Percentiles rank a stretch among this genome's conserved stretches.
Evolutionary conservation across 108 stramenopile genomes (phyloP).

Genomic region (Craspedostauros australis): DNA sequence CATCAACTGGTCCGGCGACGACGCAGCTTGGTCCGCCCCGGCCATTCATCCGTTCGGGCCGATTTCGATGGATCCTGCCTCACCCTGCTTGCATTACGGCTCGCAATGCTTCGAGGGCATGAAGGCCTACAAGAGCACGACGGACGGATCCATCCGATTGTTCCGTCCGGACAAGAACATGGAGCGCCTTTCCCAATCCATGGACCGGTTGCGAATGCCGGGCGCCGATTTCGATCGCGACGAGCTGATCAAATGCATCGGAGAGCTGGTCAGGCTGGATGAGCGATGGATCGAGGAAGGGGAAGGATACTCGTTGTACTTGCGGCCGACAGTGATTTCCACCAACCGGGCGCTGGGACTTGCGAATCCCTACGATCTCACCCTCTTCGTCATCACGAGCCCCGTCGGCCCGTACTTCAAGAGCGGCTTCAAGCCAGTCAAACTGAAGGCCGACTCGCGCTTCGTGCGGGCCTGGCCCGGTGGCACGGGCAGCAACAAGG

Average conservation of each 20-base stretch:
- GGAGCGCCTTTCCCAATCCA: constrained; percentile 69
- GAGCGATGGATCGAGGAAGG: constrained; percentile 89
- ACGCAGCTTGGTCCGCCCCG: constrained; percentile 81
- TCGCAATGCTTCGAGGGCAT: constrained; percentile 92
- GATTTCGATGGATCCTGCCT: constrained; percentile 81
- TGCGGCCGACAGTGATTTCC: constrained; percentile 92
- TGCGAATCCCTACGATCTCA: constrained; percentile 37
- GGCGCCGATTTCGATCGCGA: constrained; percentile 69
- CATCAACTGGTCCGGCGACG: constrained; percentile 61
- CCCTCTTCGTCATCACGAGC: constrained; percentile 77
- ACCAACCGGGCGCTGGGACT: constrained; percentile 84
- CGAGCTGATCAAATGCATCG: constrained; percentile 76
- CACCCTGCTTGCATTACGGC: constrained; percentile 89
- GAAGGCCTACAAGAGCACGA: constrained; percentile 71
- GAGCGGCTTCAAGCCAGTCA: constrained; percentile 89
- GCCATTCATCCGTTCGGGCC: constrained; percentile 73
- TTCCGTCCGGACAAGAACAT: constrained; percentile 93
- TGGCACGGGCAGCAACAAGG: constrained; percentile 85
- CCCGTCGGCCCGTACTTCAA: constrained; percentile 94
- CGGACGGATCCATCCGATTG: constrained; percentile 49
- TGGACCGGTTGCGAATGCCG: constrained; percentile 77
- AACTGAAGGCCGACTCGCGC: constrained; percentile 74
- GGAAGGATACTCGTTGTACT: constrained; percentile 94
- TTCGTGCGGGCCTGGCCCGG: constrained; percentile 96
- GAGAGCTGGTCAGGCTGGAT: constrained; percentile 67